phyloP scores from a whole-genome alignment of 768 basidiomycete genomes.

The Aureoboletus auriporus region DNA sequence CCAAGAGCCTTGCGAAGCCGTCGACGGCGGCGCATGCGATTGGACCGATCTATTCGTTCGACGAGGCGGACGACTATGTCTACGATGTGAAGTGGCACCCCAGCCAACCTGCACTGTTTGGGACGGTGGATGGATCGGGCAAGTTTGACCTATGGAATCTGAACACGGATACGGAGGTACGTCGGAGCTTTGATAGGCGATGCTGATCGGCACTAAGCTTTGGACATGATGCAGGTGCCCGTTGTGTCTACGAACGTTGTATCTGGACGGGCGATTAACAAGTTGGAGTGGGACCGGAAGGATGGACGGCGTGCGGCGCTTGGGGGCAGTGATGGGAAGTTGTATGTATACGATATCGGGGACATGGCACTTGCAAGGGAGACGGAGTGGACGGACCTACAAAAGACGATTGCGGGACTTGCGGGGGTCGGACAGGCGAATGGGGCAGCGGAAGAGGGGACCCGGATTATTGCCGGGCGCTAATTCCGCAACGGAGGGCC shows the following conservation, averaged over 20 bases:
- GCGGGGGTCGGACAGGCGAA: slow-evolving; percentile 44
- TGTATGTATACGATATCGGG: slow-evolving; percentile 94
- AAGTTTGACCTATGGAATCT: slow-evolving; percentile 98
- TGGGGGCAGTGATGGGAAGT: slow-evolving; percentile 86
- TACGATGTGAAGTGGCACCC: slow-evolving; percentile 99
- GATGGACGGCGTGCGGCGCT: slow-evolving; percentile 88
- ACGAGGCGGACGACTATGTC: slow-evolving; percentile 97
- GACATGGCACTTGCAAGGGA: slow-evolving; percentile 87
- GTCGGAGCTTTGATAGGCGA: slow-evolving; percentile 22
- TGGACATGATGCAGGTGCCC: slow-evolving; percentile 62
- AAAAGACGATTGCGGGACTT: slow-evolving; percentile 78
- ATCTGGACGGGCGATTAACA: slow-evolving; percentile 85
- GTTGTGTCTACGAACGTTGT: slow-evolving; percentile 82
- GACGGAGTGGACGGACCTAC: slow-evolving; percentile 90
- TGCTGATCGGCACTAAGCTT: neutral
- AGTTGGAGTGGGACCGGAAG: slow-evolving; percentile 91
- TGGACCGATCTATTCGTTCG: slow-evolving; percentile 87
- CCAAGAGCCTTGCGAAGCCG: slow-evolving; percentile 72
- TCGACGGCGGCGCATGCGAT: slow-evolving; percentile 53
- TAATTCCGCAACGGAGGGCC: slow-evolving; percentile 21
- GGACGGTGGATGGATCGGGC: slow-evolving; percentile 90
- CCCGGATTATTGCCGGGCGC: slow-evolving; percentile 34
- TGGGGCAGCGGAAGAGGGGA: slow-evolving; percentile 30
- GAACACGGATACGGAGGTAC: slow-evolving; percentile 93
- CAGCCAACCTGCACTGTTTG: slow-evolving; percentile 90